Evolutionary conservation across 1,139 yeast species (phyloP), one percentile per base, ranked within the genome.

Genomic region (Nakaseomyces sp.): DNA sequence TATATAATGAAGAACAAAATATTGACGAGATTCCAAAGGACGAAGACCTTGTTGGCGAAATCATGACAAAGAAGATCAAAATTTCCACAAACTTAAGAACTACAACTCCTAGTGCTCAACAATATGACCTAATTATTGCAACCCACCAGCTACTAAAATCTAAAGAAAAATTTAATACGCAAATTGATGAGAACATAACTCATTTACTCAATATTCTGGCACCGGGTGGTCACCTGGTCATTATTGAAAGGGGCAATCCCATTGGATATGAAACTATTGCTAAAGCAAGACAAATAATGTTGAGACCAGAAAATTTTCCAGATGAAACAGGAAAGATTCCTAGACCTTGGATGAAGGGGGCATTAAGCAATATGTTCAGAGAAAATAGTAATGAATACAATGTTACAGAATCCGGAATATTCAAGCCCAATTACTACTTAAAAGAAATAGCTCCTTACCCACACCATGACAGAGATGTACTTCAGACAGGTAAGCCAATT

Each of bases 171-270:
- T 86, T 84, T 55, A 91, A 93, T 0, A 68, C 72, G 25, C 82
- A 86, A 50, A 80, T 86, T 6, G 96, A 87, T 60, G 72, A 73
- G 24, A 81, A 75, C 48, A 58, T 85, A n/a, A 76, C 79, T 46
- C 72, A 73, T 51, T 68, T 83, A 37, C 68, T 87, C 26, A 69
- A 72, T 16, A 65, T 84, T 24, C 65, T 88, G 38, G 73, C 77
- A 10, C 95, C 95, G 0, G 77, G 77, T 12, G 98, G 97, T 0
- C 80, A 81, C 47, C 64, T 89, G 16, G 79, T 87, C 1, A 63
- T 91, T 6, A 68, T 89, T 2, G 97, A 91, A 65, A 72, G 96
- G 51, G 98, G 98, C 2, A 86, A 84, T 46, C 86, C 96, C 0
- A 63, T 80, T 30, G 97, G 97, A 0, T 87, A 87, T 58, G 97